These are phyloP conservation scores for Sinapis alba DNA, from an alignment of 441 rosid species.

Conservation along the genomic window DNA sequence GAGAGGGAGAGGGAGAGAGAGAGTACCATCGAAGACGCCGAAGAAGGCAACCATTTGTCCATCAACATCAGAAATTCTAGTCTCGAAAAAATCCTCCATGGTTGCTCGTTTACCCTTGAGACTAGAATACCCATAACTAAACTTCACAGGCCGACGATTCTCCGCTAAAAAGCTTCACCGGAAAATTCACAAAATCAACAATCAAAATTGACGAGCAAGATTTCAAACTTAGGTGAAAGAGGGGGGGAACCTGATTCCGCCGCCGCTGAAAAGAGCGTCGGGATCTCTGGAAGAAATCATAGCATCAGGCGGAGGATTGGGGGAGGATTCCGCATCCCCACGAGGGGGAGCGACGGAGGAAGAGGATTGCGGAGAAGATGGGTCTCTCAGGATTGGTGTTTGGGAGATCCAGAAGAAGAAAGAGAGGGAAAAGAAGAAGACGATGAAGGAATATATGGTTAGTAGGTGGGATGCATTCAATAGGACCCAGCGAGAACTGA, in stretches of 20 bases:
- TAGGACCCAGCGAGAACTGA: not conserved
- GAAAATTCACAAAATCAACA: not conserved
- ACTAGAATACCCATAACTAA: constrained; percentile 84
- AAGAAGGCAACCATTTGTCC: constrained; percentile 94
- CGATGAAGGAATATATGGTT: constrained; percentile 9
- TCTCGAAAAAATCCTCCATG: constrained; percentile 88
- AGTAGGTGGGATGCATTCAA: constrained; percentile 25
- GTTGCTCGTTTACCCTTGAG: constrained; percentile 80
- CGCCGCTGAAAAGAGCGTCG: constrained; percentile 63
- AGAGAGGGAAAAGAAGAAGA: constrained; percentile 4
- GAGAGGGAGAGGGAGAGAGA: not conserved
- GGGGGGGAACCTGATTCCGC: constrained; percentile 61
- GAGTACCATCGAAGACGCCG: constrained; percentile 85
- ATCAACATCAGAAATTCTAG: constrained; percentile 72
- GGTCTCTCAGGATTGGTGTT: constrained; percentile 42
- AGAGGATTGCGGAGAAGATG: constrained; percentile 25
- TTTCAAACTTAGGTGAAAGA: not conserved
- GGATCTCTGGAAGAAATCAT: constrained; percentile 55
- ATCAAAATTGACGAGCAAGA: not conserved
- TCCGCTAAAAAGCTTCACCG: constrained; percentile 57
- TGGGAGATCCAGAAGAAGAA: constrained; percentile 9
- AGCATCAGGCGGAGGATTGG: constrained; percentile 14
- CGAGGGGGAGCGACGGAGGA: constrained; percentile 41
- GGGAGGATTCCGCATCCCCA: constrained; percentile 47
- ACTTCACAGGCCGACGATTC: constrained; percentile 49